phyloP scores from a whole-genome alignment of 352 stramenopile species.

The Globisporangium abappressorium region DNA sequence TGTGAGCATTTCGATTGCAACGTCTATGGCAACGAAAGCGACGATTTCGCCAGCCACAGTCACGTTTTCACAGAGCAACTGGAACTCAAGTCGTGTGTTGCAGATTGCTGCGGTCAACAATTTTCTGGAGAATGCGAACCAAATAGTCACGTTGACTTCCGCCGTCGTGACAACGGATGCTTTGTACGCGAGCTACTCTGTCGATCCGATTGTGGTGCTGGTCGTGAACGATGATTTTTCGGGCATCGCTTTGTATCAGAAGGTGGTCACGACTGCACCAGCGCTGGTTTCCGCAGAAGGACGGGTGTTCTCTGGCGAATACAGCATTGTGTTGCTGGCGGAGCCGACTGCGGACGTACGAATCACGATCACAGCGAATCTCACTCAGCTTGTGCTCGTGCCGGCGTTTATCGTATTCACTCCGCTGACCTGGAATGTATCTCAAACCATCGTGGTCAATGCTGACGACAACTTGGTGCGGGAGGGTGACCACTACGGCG shows the following conservation, averaged over 20 bases:
- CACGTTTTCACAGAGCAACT: slow-evolving; percentile 33
- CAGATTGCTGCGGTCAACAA: slow-evolving; percentile 46
- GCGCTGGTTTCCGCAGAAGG: slow-evolving; percentile 46
- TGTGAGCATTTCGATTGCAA: slow-evolving; percentile 39
- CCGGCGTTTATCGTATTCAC: slow-evolving; percentile 40
- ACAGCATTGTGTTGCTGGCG: slow-evolving; percentile 43
- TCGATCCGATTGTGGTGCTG: slow-evolving; percentile 30
- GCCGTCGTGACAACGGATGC: slow-evolving; percentile 33
- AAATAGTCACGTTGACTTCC: slow-evolving; percentile 19
- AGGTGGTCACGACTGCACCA: slow-evolving; percentile 28
- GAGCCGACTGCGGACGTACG: slow-evolving; percentile 41
- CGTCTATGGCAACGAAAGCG: slow-evolving; percentile 27
- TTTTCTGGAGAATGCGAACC: slow-evolving; percentile 46
- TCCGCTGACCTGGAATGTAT: slow-evolving; percentile 43
- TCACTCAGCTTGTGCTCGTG: slow-evolving; percentile 36
- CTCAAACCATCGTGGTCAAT: slow-evolving; percentile 34
- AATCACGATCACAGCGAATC: slow-evolving; percentile 29
- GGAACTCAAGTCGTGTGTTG: slow-evolving; percentile 29
- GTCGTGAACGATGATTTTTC: slow-evolving; percentile 57
- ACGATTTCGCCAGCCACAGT: slow-evolving; percentile 20
- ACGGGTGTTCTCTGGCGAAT: slow-evolving; percentile 40
- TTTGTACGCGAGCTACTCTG: slow-evolving; percentile 26
- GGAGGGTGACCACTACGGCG: slow-evolving; percentile 39
- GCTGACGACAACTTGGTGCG: slow-evolving; percentile 47
- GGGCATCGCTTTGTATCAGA: slow-evolving; percentile 43